Evolutionary conservation across 306 rosid species (phyloP), one percentile per base, ranked within the genome.

Genomic region (Cucumis melo): DNA sequence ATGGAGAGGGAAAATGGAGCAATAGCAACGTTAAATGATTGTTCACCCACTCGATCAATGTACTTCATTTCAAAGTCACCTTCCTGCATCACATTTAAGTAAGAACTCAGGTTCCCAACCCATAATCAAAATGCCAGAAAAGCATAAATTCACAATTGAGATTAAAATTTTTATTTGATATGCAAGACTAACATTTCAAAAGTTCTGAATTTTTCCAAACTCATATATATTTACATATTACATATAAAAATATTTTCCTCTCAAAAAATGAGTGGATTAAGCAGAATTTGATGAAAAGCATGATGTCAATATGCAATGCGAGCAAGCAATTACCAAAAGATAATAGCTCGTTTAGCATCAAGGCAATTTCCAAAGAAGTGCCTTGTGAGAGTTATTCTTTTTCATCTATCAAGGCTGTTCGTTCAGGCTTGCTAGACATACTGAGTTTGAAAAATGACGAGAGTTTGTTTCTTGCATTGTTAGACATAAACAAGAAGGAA

Each of bases 21-120:
- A 76, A 88, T 84, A 20, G 85, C 85, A 70, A 83, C 89, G 20
- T 85, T 85, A 66, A 88, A 88, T 32, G 89, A 32, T 79, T 83
- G 79, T 34, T 80, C 84, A 38, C 83, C 85, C 60, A 82, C 79
- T 78, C 50, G 80, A 50, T 85, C 87, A 13, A 85, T 83, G 82
- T 88, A 87, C 72, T 85, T 88, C 91, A 88, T 85, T 84, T 88
- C 91, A 62, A 82, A 88, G 70, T 88, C 89, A 50, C 91, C 91
- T 82, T 88, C 91, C 91, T 88, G 83, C 82, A 81, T 17, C 36
- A 54, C 36, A 53, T 55, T 44, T 15, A 63, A 50, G 70, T 12
- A 66, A 11, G 23, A 74, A 65, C 13, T 13, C 70, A 64, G 51
- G 73, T 21, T 78, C 17, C 59, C 48, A 57, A 12, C 53, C 56